These are phyloP conservation scores for Fusarium austroafricanum DNA, from an alignment of 2,329 filamentous ascomycete genomes.

Conservation along the genomic window DNA sequence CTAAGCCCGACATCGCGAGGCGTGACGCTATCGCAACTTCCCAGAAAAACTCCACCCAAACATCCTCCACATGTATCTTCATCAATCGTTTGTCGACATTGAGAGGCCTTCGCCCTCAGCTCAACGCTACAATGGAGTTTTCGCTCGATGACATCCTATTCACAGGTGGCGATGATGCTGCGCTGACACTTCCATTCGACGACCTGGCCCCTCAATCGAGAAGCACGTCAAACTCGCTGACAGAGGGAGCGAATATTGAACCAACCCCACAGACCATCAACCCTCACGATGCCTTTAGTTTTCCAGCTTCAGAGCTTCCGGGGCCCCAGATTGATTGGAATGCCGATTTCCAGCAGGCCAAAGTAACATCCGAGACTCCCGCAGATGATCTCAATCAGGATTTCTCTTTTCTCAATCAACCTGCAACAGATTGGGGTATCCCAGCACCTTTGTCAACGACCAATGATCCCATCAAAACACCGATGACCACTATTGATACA, in stretches of 20 bases:
- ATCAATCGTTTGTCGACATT: not conserved
- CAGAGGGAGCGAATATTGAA: not conserved
- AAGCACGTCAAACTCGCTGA: slow-evolving; percentile 22
- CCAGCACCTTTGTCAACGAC: slow-evolving; percentile 4
- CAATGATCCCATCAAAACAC: slow-evolving; percentile 1
- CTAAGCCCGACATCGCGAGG: slow-evolving; percentile 30
- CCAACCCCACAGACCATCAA: slow-evolving; percentile 5
- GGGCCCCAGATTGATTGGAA: slow-evolving; percentile 36
- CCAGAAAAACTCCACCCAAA: slow-evolving; percentile 22
- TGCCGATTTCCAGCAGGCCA: slow-evolving; percentile 35
- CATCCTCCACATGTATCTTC: slow-evolving; percentile 15
- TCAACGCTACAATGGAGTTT: slow-evolving; percentile 30
- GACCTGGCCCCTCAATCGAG: slow-evolving; percentile 25
- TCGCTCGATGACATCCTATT: slow-evolving; percentile 43
- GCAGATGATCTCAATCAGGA: slow-evolving; percentile 7
- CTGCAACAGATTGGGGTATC: slow-evolving; percentile 20
- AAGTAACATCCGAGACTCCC: slow-evolving; percentile 4
- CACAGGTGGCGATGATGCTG: slow-evolving; percentile 30
- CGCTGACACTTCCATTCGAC: slow-evolving; percentile 32
- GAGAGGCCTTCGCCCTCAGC: not conserved
- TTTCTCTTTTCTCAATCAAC: slow-evolving; percentile 41
- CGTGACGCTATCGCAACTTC: slow-evolving; percentile 24
- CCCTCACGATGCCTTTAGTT: slow-evolving; percentile 6
- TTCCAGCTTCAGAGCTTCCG: not conserved
- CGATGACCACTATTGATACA: slow-evolving; percentile 49